A percentile compares a stretch with the other conserved stretches of the same genome.
Conservation (phyloP, 805 yeast species). For the Yarrowia phangngaensis region DNA sequence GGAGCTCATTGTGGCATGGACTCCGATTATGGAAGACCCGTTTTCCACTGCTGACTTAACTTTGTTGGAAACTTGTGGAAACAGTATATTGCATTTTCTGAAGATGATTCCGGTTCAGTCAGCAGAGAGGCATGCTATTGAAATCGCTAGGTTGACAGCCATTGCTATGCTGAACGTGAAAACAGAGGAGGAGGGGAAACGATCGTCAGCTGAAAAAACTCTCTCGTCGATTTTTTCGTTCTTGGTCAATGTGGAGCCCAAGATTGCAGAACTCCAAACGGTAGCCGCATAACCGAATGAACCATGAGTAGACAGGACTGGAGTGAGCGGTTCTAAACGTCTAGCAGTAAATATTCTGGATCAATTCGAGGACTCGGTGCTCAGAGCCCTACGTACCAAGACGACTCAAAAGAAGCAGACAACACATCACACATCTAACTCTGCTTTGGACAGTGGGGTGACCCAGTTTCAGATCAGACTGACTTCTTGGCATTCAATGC, state of each 20-base stretch:
- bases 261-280: no score
- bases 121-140: slow-evolving; percentile 1
- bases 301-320: no score
- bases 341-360: no score
- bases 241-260: not conserved
- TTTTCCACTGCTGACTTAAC: slow-evolving; percentile 16
- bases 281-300: no score
- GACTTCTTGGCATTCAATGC: no score
- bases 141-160: slow-evolving; percentile 1
- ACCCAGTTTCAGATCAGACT: no score
- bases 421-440: no score
- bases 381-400: no score
- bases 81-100: slow-evolving; percentile 8
- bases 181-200: slow-evolving; percentile 1
- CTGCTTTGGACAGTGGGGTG: no score
- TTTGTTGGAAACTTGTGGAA: not conserved
- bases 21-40: slow-evolving; percentile 16
- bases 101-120: not conserved
- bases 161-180: slow-evolving; percentile 1
- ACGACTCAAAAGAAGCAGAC: no score
- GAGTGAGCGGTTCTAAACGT: no score
- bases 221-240: not conserved
- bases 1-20: slow-evolving; percentile 3
- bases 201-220: not conserved
- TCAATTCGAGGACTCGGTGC: no score